A percentile compares a stretch with the other conserved stretches of the same genome.
Evolutionary conservation across 177 flowering plant species (phyloP).

Genomic region (Vitis hybrid): DNA sequence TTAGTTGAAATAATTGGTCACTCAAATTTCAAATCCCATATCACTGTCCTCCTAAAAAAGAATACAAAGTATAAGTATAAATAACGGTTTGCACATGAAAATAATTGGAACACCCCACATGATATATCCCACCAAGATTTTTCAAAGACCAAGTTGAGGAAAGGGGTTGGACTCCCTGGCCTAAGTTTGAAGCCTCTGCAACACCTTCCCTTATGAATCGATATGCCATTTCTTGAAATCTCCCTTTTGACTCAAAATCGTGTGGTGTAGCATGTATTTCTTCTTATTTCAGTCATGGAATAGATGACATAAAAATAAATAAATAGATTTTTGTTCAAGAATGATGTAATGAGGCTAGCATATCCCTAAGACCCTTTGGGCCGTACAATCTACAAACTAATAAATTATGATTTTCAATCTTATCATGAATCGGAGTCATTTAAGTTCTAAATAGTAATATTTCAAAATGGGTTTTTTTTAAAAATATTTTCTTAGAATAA

Average conservation of each 20-base stretch:
- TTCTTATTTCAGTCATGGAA: accelerated
- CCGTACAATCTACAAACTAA: too few relatives aligned
- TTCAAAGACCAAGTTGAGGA: neutral
- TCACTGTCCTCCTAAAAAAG: neutral
- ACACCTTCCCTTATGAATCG: neutral
- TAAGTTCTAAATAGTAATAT: too few relatives aligned
- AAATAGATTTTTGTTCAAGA: too few relatives aligned
- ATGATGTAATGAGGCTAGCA: accelerated
- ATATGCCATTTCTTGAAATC: too few relatives aligned
- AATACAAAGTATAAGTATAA: neutral
- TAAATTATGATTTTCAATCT: too few relatives aligned
- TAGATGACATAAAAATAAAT: too few relatives aligned
- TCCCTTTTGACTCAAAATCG: accelerated
- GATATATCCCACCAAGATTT: slow-evolving; percentile 4
- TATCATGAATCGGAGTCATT: too few relatives aligned
- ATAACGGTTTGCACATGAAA: slow-evolving; percentile 17
- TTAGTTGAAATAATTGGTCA: too few relatives aligned
- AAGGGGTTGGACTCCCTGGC: neutral
- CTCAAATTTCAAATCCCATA: neutral
- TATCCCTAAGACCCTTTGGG: too few relatives aligned
- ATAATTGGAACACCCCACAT: slow-evolving; percentile 22
- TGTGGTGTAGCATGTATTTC: too few relatives aligned
- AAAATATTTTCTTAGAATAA: too few relatives aligned
- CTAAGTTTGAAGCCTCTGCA: neutral
- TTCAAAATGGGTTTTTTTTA: too few relatives aligned